Percentiles rank a stretch among this genome's conserved stretches.
phyloP scores from a whole-genome alignment of 176 grass and related monocot genomes.

The Ensete ventricosum region DNA sequence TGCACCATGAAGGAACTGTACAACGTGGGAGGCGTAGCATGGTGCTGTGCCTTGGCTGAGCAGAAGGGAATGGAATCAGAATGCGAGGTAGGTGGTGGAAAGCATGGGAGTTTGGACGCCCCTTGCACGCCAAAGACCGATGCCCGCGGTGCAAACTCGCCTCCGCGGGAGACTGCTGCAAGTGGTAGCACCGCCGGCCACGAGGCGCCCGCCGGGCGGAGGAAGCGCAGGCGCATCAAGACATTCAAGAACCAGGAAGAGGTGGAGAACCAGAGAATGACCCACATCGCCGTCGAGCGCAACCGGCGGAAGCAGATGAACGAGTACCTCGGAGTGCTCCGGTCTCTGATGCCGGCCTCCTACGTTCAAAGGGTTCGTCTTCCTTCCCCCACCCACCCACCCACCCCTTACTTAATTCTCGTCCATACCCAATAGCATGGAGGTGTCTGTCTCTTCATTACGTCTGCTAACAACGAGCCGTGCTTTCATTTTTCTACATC shows the following conservation, averaged over 20 bases:
- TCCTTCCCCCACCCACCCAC: too few relatives aligned
- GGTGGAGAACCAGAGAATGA: conserved; percentile 80
- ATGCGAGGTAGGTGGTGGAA: conserved; percentile 14
- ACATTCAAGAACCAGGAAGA: conserved; percentile 65
- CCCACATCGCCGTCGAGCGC: conserved; percentile 78
- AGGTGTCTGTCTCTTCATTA: not conserved
- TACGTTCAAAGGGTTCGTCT: conserved; percentile 58
- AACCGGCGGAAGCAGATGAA: conserved; percentile 80
- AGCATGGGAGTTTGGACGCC: not conserved
- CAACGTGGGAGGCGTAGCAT: conserved; percentile 17
- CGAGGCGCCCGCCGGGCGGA: conserved; percentile 6
- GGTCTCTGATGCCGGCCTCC: conserved; percentile 60
- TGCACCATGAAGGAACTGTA: conserved; percentile 14
- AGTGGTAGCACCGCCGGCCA: not conserved
- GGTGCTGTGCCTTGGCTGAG: too few relatives aligned
- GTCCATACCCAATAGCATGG: too few relatives aligned
- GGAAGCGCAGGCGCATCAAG: conserved; percentile 52
- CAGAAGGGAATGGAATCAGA: conserved; percentile 19
- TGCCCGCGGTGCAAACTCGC: not conserved
- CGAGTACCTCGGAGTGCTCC: conserved; percentile 63
- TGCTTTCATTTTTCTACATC: not conserved
- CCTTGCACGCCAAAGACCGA: conserved; percentile 21
- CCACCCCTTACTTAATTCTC: not conserved
- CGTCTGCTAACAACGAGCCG: not conserved
- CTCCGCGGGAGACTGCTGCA: not conserved